Evolutionary conservation across 768 basidiomycete genomes (phyloP).

Genomic region (Phylloporus sp.): DNA sequence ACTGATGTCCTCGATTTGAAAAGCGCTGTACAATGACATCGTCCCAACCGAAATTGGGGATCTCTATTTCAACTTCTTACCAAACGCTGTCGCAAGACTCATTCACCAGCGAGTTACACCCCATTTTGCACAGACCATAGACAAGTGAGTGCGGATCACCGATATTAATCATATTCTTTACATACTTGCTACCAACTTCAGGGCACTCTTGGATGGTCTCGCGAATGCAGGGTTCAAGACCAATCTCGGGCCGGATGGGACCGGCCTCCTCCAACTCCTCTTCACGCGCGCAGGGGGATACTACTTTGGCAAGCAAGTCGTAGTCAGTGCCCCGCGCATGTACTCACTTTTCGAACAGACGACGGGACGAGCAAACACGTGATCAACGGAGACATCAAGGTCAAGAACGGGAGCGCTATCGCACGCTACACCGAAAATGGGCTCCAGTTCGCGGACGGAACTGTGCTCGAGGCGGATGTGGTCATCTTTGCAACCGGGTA

Average conservation of each 20-base stretch:
- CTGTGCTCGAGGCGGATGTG: slow-evolving; percentile 30
- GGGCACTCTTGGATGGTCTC: slow-evolving; percentile 37
- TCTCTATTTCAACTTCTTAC: slow-evolving; percentile 12
- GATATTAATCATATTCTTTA: neutral
- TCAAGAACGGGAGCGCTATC: slow-evolving; percentile 42
- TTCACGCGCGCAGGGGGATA: slow-evolving; percentile 35
- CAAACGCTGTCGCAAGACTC: slow-evolving; percentile 13
- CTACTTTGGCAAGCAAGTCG: slow-evolving; percentile 34
- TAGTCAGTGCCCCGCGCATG: neutral
- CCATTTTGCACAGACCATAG: slow-evolving; percentile 19
- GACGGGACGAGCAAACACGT: slow-evolving; percentile 42
- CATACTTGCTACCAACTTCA: slow-evolving; percentile 7
- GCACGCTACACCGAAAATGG: slow-evolving; percentile 30
- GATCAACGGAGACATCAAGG: slow-evolving; percentile 45
- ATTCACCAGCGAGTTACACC: slow-evolving; percentile 21
- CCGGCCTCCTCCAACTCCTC: slow-evolving; percentile 32
- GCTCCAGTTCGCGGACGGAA: slow-evolving; percentile 29
- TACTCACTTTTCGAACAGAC: slow-evolving; percentile 15
- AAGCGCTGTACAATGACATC: slow-evolving; percentile 16
- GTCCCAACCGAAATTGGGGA: slow-evolving; percentile 25
- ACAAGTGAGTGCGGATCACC: slow-evolving; percentile 18
- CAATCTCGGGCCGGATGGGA: slow-evolving; percentile 31
- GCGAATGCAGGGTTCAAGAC: slow-evolving; percentile 37
- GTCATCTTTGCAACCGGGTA: slow-evolving; percentile 33
- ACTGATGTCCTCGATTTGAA: neutral